These are phyloP conservation scores for Tagetes erecta DNA, from an alignment of 129 eudicot species.

Conservation along the genomic window DNA sequence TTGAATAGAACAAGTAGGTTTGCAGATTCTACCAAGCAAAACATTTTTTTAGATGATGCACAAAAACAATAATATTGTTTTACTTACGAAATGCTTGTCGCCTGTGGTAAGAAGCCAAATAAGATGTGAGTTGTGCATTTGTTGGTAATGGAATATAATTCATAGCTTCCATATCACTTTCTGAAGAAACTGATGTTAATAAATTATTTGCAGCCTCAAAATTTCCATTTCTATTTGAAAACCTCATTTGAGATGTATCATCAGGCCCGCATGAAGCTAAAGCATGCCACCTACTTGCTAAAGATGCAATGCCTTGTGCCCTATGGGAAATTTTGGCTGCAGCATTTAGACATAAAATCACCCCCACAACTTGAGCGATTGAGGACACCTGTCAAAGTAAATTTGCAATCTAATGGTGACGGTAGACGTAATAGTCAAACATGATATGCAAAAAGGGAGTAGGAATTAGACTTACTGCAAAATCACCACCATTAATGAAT, in stretches of 20 bases:
- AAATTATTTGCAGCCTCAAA: conserved; percentile 32
- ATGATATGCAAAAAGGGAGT: neutral
- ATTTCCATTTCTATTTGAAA: conserved; percentile 36
- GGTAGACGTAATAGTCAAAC: neutral
- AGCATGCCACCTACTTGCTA: conserved; percentile 89
- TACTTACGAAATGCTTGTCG: conserved; percentile 78
- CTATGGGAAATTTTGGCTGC: conserved; percentile 85
- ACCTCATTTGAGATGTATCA: conserved; percentile 51
- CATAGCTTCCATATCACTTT: conserved; percentile 67
- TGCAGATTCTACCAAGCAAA: conserved; percentile 8
- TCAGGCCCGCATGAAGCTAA: conserved; percentile 55
- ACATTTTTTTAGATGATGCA: neutral
- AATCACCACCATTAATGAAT: conserved; percentile 79
- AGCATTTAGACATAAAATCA: conserved; percentile 73
- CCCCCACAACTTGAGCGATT: conserved; percentile 72
- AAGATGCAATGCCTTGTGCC: conserved; percentile 74
- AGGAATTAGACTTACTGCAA: conserved; percentile 62
- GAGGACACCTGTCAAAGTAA: conserved; percentile 57
- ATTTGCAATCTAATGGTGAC: neutral
- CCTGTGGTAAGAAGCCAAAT: conserved; percentile 68
- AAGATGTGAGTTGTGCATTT: conserved; percentile 57
- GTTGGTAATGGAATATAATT: conserved; percentile 50
- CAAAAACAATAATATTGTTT: neutral
- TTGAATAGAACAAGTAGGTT: neutral
- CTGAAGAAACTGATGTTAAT: conserved; percentile 43